phyloP scores from a whole-genome alignment of 352 stramenopile species.

The Pythium brachiatum region DNA sequence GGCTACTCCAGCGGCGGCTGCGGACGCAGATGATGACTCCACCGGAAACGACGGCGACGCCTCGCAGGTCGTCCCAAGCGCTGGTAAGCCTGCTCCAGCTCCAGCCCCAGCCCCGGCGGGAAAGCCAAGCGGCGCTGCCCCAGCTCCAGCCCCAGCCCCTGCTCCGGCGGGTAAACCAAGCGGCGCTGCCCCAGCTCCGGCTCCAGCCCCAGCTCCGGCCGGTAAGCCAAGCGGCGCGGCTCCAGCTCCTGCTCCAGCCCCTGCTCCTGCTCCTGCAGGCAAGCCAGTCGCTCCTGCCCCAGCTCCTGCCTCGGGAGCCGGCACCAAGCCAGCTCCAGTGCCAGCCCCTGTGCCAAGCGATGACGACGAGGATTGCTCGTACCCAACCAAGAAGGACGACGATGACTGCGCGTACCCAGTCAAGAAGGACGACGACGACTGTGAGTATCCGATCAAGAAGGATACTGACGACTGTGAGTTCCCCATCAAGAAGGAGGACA shows the following conservation, averaged over 20 bases:
- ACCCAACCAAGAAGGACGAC: conserved; percentile 19
- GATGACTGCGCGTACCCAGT: conserved; percentile 23
- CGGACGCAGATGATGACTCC: neutral
- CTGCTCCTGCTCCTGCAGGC: neutral
- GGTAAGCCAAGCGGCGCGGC: conserved; percentile 3
- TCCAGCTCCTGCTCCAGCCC: neutral
- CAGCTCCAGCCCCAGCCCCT: no score
- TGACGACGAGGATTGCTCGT: conserved; percentile 16
- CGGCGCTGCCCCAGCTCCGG: neutral
- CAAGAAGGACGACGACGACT: conserved; percentile 24
- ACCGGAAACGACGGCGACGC: neutral
- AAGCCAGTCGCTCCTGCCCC: neutral
- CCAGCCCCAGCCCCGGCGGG: neutral
- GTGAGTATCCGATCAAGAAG: conserved; percentile 15
- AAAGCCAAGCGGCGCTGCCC: no score
- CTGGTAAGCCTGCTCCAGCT: neutral
- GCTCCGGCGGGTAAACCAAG: no score
- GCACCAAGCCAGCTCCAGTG: neutral
- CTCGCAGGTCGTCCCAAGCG: neutral
- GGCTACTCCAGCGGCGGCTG: neutral
- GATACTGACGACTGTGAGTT: conserved; percentile 24
- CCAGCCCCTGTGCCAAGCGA: neutral
- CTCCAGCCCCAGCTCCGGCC: conserved; percentile 5
- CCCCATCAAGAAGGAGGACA: conserved; percentile 21
- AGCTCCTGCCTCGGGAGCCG: neutral